A percentile compares a stretch with the other conserved stretches of the same genome.
Evolutionary conservation across 129 eudicot genomes (phyloP).

Genomic region (Flaveria bidentis): DNA sequence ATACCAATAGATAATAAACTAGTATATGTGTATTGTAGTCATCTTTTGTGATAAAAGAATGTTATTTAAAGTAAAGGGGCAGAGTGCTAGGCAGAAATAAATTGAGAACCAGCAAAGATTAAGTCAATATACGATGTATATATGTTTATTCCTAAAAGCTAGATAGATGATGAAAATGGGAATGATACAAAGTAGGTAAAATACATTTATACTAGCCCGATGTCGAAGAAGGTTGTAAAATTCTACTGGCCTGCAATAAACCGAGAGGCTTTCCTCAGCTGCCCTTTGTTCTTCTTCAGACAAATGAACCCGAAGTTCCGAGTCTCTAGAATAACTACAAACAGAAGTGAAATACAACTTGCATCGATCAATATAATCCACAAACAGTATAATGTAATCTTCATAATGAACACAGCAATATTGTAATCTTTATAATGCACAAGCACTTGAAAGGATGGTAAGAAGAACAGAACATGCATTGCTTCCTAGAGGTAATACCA

Average conservation of each 20-base stretch:
- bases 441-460: slow-evolving; percentile 2
- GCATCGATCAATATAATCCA: slow-evolving; percentile 27
- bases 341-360: slow-evolving; percentile 47
- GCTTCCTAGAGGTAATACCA: slow-evolving; percentile 14
- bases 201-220: slow-evolving; percentile 71
- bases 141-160: slow-evolving; percentile 6
- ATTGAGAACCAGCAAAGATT: slow-evolving; percentile 1
- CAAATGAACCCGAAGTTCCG: slow-evolving; percentile 64
- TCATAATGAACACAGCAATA: slow-evolving; percentile 11
- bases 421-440: background rate
- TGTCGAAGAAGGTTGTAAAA: slow-evolving; percentile 85
- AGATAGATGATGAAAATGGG: background rate
- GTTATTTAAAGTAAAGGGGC: background rate
- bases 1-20: slow-evolving; percentile 28
- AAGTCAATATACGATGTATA: background rate
- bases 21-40: slow-evolving; percentile 4
- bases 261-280: slow-evolving; percentile 85
- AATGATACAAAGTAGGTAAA: slow-evolving; percentile 10
- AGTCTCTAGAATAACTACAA: slow-evolving; percentile 74
- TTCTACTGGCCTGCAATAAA: slow-evolving; percentile 90
- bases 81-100: background rate
- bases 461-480: slow-evolving; percentile 1
- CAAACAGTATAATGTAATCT: slow-evolving; percentile 1
- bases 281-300: slow-evolving; percentile 79
- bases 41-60: background rate